phyloP scores from a whole-genome alignment of 805 yeast genomes.

The Debaryomyces castellii region DNA sequence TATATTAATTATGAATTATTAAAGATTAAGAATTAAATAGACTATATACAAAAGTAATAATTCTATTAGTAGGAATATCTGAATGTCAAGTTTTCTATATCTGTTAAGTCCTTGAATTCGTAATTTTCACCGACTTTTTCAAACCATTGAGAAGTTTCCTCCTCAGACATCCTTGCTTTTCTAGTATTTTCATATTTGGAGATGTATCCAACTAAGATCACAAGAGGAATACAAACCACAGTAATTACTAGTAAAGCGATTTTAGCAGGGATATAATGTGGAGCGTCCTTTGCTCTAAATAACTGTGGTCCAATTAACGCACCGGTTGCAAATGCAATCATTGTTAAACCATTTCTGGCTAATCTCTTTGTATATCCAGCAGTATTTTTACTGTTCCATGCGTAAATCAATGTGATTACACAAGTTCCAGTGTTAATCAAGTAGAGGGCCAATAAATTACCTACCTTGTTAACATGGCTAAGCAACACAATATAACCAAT shows the following conservation, averaged over 20 bases:
- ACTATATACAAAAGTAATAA: neutral
- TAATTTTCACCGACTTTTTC: slow-evolving; percentile 28
- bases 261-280: slow-evolving; percentile 59
- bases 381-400: slow-evolving; percentile 63
- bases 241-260: slow-evolving; percentile 54
- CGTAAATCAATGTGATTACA: slow-evolving; percentile 55
- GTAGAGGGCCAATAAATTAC: slow-evolving; percentile 50
- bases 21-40: neutral
- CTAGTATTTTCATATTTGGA: slow-evolving; percentile 49
- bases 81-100: slow-evolving; percentile 55
- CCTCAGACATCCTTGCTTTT: slow-evolving; percentile 39
- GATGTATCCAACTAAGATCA: slow-evolving; percentile 41
- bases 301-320: slow-evolving; percentile 69
- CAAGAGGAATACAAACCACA: slow-evolving; percentile 44
- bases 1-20: neutral
- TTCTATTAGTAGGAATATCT: slow-evolving; percentile 46
- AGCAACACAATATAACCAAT: slow-evolving; percentile 44
- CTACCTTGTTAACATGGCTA: slow-evolving; percentile 31
- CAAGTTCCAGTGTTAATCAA: slow-evolving; percentile 55
- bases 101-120: slow-evolving; percentile 58
- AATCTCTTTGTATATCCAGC: slow-evolving; percentile 78
- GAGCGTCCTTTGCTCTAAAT: slow-evolving; percentile 53
- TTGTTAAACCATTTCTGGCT: slow-evolving; percentile 54
- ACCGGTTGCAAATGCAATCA: slow-evolving; percentile 68
- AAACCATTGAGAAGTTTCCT: slow-evolving; percentile 10